A percentile compares a stretch with the other conserved stretches of the same genome.
These are phyloP conservation scores for Ophiocordyceps camponoti-floridani DNA, from an alignment of 2,329 filamentous ascomycete species.

Conservation along the genomic window DNA sequence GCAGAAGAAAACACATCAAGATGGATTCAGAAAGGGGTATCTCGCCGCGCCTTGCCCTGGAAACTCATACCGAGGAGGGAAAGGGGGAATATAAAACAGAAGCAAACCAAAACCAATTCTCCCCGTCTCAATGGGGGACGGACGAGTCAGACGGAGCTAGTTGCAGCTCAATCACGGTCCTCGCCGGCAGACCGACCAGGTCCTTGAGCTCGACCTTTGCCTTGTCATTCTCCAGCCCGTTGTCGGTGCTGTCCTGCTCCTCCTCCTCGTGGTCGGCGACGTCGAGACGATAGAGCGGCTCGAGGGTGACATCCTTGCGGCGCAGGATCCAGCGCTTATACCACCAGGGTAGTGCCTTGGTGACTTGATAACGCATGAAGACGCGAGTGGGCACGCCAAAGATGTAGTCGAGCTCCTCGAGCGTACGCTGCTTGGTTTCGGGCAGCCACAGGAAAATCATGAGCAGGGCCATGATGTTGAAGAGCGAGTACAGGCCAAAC, in stretches of 20 bases:
- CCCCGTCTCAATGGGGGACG: not conserved
- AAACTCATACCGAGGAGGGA: not conserved
- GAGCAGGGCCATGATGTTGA: slow-evolving; percentile 34
- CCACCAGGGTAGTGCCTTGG: slow-evolving; percentile 41
- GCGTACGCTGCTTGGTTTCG: slow-evolving; percentile 38
- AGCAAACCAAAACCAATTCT: too few species aligned
- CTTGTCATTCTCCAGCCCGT: slow-evolving; percentile 18
- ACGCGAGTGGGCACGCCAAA: slow-evolving; percentile 40
- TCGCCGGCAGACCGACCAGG: slow-evolving; percentile 11
- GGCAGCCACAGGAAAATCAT: slow-evolving; percentile 40
- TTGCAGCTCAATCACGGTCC: slow-evolving; percentile 1
- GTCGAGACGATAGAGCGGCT: slow-evolving; percentile 25
- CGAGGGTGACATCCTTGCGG: slow-evolving; percentile 20
- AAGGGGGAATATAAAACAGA: not conserved
- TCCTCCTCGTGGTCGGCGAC: slow-evolving; percentile 13
- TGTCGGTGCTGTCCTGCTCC: slow-evolving; percentile 10
- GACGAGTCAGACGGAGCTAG: not conserved
- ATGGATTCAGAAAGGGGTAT: not conserved
- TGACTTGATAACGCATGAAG: slow-evolving; percentile 39
- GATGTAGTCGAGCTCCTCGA: slow-evolving; percentile 40
- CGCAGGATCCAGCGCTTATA: slow-evolving; percentile 37
- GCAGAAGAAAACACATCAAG: not conserved
- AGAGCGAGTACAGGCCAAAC: slow-evolving; percentile 35
- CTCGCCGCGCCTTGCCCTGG: not conserved
- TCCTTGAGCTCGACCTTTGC: slow-evolving; percentile 20